These are phyloP conservation scores for Eleusine indica DNA, from an alignment of 176 grass and related monocot species.

Conservation along the genomic window DNA sequence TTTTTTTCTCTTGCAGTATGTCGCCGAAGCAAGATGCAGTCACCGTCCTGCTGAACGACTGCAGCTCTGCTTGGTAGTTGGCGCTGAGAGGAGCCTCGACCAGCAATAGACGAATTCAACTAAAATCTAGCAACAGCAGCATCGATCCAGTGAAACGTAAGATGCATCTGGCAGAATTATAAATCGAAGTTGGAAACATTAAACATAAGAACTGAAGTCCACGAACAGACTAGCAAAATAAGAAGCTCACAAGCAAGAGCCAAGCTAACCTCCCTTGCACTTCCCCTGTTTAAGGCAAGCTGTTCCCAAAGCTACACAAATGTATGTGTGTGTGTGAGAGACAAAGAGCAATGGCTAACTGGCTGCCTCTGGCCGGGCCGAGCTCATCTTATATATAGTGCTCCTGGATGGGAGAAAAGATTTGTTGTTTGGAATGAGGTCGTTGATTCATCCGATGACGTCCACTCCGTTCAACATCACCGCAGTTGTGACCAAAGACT, in stretches of 20 bases:
- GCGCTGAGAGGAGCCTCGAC: not conserved
- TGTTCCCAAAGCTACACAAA: not conserved
- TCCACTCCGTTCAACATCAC: too few species aligned
- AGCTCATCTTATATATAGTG: too few species aligned
- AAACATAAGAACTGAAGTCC: not conserved
- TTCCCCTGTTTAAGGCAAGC: not conserved
- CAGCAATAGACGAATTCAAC: not conserved
- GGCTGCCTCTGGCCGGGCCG: too few species aligned
- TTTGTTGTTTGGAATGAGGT: too few species aligned
- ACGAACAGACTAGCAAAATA: not conserved
- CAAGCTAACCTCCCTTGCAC: not conserved
- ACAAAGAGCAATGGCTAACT: too few species aligned
- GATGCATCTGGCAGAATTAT: not conserved
- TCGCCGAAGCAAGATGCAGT: not conserved
- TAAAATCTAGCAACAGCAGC: not conserved
- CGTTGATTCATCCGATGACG: too few species aligned
- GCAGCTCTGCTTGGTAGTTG: not conserved
- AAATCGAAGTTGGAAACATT: not conserved
- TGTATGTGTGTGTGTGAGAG: not conserved
- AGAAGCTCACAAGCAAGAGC: not conserved
- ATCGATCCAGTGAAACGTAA: not conserved
- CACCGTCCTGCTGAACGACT: not conserved
- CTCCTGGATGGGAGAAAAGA: too few species aligned
- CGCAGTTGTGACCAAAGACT: too few species aligned
- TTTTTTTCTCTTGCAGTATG: too few species aligned